Percentiles rank a stretch among this genome's conserved stretches.
These are phyloP conservation scores for Phytopythium aichiense DNA, from an alignment of 352 stramenopile genomes.

Conservation along the genomic window DNA sequence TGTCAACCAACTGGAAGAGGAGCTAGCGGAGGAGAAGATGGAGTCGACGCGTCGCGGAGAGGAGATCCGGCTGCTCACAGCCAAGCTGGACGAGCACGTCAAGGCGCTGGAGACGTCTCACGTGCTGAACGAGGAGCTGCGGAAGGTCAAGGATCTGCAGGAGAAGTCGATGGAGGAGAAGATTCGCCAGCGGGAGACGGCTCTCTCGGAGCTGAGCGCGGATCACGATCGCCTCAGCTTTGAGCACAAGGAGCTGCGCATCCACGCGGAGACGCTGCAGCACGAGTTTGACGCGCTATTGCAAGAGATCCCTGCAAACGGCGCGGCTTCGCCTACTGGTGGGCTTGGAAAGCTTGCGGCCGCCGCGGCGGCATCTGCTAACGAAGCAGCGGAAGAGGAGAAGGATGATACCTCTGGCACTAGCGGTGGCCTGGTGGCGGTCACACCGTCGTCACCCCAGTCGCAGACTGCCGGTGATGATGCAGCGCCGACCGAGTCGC, in stretches of 20 bases:
- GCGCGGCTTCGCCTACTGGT: slow-evolving; percentile 14
- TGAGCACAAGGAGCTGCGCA: slow-evolving; percentile 77
- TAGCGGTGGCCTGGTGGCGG: neutral
- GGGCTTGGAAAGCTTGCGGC: slow-evolving; percentile 30
- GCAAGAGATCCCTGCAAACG: slow-evolving; percentile 43
- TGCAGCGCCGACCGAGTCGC: neutral
- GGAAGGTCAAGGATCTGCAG: slow-evolving; percentile 64
- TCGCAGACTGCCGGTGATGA: slow-evolving; percentile 7
- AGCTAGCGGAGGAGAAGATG: slow-evolving; percentile 74
- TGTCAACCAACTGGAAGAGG: slow-evolving; percentile 66
- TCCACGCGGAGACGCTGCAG: slow-evolving; percentile 75
- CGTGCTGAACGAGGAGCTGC: slow-evolving; percentile 54
- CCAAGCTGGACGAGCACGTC: slow-evolving; percentile 58
- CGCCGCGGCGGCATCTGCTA: slow-evolving; percentile 23
- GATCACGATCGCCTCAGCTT: slow-evolving; percentile 80
- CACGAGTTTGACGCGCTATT: slow-evolving; percentile 62
- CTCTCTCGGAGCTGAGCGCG: slow-evolving; percentile 47
- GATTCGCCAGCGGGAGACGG: slow-evolving; percentile 53
- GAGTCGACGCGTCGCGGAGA: slow-evolving; percentile 71
- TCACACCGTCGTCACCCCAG: neutral
- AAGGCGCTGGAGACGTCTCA: slow-evolving; percentile 57
- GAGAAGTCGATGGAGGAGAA: slow-evolving; percentile 64
- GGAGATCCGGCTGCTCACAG: slow-evolving; percentile 67
- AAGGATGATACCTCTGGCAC: slow-evolving; percentile 7
- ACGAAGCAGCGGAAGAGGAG: slow-evolving; percentile 19